Evolutionary conservation across 2,329 filamentous ascomycete genomes (phyloP).

Genomic region (Trichoderma hamatum): DNA sequence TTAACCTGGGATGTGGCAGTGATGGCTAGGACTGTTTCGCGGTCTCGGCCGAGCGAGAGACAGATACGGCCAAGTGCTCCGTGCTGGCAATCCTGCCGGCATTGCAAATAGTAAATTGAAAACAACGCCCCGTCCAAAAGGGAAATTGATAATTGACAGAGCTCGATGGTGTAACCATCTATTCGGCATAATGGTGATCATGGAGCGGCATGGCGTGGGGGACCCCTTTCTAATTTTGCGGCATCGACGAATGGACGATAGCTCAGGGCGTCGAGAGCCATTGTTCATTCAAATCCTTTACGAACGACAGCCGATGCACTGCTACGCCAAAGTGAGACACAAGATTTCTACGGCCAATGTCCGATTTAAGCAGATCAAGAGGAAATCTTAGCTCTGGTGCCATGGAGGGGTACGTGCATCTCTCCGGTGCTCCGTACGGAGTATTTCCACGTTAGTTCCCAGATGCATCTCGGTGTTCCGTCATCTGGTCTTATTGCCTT

Average conservation of each 20-base stretch:
- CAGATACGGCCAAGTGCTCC: background rate
- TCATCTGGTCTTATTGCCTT: slow-evolving; percentile 3
- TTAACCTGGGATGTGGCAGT: slow-evolving; percentile 8
- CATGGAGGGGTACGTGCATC: background rate
- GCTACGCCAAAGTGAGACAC: background rate
- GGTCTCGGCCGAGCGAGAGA: slow-evolving; percentile 10
- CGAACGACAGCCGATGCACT: background rate
- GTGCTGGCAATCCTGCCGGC: slow-evolving; percentile 13
- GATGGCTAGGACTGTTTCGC: slow-evolving; percentile 2
- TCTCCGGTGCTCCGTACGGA: slow-evolving; percentile 12
- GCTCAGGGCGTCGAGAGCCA: background rate
- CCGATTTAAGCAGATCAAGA: slow-evolving; percentile 8
- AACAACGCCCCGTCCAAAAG: background rate
- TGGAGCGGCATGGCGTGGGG: slow-evolving; percentile 7
- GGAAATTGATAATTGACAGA: slow-evolving; percentile 9
- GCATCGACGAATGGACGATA: background rate
- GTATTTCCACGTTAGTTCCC: background rate
- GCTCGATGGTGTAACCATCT: slow-evolving; percentile 2
- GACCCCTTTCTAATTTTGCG: background rate
- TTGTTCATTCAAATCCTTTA: background rate
- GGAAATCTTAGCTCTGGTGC: background rate
- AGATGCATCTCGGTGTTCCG: slow-evolving; percentile 25
- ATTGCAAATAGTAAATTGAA: background rate
- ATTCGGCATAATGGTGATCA: slow-evolving; percentile 21
- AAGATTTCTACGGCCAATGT: background rate